Evolutionary conservation across 176 grass and related monocot species (phyloP), one percentile per base, ranked within the genome.

Genomic region (Secale cereale): DNA sequence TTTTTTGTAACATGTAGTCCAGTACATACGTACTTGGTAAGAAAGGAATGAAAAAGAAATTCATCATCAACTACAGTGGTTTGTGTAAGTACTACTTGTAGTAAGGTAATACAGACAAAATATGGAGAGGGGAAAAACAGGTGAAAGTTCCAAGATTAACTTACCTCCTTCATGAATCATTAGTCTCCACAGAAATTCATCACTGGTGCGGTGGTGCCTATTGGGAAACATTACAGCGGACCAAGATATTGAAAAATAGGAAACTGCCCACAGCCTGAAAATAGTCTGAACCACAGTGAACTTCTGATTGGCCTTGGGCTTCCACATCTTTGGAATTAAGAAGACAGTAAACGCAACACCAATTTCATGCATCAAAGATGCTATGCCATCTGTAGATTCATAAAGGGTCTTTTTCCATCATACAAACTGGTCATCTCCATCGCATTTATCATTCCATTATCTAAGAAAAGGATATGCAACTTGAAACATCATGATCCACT

Each of bases 311-410:
- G 41, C 11, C 39, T 16, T 45, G 23, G 39, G 37, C 70, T 45
- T 73, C n/a, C 11, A 27, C n/a, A 73, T 73, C 6, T 13, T 27
- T 45, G 13, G 20, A 41, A 72, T 6, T n/a, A 73, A 45, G 39
- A 52, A 52, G 2, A 14, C 6, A 72, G 69, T 54, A 81, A 43
- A 4, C 5, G 39, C 5, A 27, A 73, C 40, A 43, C 4, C 22
- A 25, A 32, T 61, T 77, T 45, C 14, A 9, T 59, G 70, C 9
- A 7, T 70, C 43, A 93, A 69, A 50, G 86, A 89, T n/a, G 87
- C 79, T 39, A 95, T 86, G 40, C 56, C 61, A 81, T 90, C 91
- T 19, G 81, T 80, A 45, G 56, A 25, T 90, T 89, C 96, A 26
- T 77, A 85, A 5, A 98, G 78, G 20, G 7, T 87, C 91, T 48